Percentiles rank a stretch among this genome's conserved stretches.
These are phyloP conservation scores for Erodium moschatum DNA, from an alignment of 441 rosid genomes.

Conservation along the genomic window DNA sequence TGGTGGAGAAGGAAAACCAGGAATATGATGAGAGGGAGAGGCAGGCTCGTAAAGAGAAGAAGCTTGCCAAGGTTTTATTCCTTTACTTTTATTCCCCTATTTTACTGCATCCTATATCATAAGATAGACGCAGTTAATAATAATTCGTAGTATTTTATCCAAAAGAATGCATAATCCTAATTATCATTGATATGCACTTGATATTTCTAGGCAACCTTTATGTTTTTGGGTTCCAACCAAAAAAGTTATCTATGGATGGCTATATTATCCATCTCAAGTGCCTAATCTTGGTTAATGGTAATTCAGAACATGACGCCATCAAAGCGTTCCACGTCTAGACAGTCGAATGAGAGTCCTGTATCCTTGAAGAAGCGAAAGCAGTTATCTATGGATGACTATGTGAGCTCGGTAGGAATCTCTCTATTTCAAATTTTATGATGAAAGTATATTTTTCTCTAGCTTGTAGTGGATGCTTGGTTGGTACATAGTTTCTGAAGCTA, in stretches of 20 bases:
- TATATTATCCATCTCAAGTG: neutral
- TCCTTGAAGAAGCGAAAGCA: constrained; percentile 70
- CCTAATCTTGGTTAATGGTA: constrained; percentile 4
- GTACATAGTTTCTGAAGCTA: neutral
- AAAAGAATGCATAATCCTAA: neutral
- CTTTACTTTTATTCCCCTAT: constrained; percentile 20
- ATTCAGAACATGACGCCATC: constrained; percentile 72
- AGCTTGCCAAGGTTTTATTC: constrained; percentile 71
- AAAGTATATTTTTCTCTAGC: neutral
- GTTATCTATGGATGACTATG: constrained; percentile 67
- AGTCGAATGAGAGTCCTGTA: constrained; percentile 62
- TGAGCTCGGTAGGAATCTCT: constrained; percentile 43
- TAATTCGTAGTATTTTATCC: neutral
- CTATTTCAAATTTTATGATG: neutral
- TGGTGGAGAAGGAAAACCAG: constrained; percentile 99
- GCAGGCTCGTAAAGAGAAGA: constrained; percentile 95
- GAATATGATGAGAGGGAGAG: constrained; percentile 93
- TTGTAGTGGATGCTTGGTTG: neutral
- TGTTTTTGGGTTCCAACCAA: neutral
- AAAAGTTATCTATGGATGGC: neutral
- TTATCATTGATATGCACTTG: neutral
- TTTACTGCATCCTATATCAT: neutral
- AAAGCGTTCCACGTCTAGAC: constrained; percentile 59
- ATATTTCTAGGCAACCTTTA: neutral
- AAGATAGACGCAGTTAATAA: neutral